Conservation (phyloP, 805 yeast genomes). For the Candida endomychidarum region DNA sequence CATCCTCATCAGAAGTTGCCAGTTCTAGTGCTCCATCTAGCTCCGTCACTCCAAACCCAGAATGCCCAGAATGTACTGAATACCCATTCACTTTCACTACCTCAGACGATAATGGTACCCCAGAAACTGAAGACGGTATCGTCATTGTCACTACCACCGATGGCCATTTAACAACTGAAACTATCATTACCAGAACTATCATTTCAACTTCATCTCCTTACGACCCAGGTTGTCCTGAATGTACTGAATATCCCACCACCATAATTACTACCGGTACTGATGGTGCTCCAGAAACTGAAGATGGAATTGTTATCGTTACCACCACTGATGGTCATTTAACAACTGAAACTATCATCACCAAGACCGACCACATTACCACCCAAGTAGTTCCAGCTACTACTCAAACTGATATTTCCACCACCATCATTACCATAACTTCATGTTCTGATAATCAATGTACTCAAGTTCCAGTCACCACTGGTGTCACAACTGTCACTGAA, state of each 20-base stretch:
- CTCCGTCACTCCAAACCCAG: too few relatives aligned
- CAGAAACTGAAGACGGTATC: slow-evolving; percentile 8
- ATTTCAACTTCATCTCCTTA: too few relatives aligned
- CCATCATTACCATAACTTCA: slow-evolving; percentile 5
- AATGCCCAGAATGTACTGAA: slow-evolving; percentile 17
- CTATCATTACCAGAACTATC: slow-evolving; percentile 11
- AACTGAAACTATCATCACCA: slow-evolving; percentile 8
- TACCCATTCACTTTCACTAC: slow-evolving; percentile 14
- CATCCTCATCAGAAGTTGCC: not conserved
- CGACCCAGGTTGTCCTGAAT: slow-evolving; percentile 7
- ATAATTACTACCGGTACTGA: slow-evolving; percentile 11
- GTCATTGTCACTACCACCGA: slow-evolving; percentile 14
- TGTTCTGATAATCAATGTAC: slow-evolving; percentile 33
- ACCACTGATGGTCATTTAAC: slow-evolving; percentile 10
- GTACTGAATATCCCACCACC: slow-evolving; percentile 15
- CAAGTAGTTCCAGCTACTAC: too few relatives aligned
- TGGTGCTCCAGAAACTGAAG: slow-evolving; percentile 8
- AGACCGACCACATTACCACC: too few relatives aligned
- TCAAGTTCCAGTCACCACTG: slow-evolving; percentile 32
- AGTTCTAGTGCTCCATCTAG: too few relatives aligned
- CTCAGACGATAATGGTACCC: slow-evolving; percentile 8
- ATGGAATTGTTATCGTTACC: slow-evolving; percentile 15
- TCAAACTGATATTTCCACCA: slow-evolving; percentile 10
- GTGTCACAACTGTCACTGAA: slow-evolving; percentile 33
- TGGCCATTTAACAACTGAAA: slow-evolving; percentile 13